These are phyloP conservation scores for Juglanconis oblonga DNA, from an alignment of 2,329 filamentous ascomycete species.

Conservation along the genomic window DNA sequence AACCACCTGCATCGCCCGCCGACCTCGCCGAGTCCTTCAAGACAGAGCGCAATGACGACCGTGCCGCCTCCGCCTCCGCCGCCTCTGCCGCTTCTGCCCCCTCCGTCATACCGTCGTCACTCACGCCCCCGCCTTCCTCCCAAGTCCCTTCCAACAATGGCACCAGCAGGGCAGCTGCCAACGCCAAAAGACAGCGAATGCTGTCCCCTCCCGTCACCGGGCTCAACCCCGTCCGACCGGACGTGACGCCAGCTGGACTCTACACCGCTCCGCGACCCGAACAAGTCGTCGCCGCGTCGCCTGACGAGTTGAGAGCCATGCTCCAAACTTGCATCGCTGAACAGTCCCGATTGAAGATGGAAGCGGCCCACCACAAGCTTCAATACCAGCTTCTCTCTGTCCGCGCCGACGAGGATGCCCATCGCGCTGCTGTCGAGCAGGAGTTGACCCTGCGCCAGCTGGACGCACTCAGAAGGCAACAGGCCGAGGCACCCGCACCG, in stretches of 20 bases:
- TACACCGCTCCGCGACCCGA: constrained; percentile 46
- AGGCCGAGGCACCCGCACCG: background rate
- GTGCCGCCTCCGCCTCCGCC: constrained; percentile 25
- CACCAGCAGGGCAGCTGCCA: constrained; percentile 29
- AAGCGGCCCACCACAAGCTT: constrained; percentile 84
- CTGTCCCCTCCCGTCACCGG: constrained; percentile 54
- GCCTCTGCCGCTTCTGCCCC: constrained; percentile 20
- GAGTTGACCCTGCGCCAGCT: constrained; percentile 88
- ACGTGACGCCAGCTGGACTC: constrained; percentile 30
- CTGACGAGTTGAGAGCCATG: constrained; percentile 56
- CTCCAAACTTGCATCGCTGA: constrained; percentile 53
- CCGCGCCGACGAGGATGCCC: constrained; percentile 79
- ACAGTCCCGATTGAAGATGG: constrained; percentile 67
- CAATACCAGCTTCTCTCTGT: constrained; percentile 83
- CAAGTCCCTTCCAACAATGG: constrained; percentile 38
- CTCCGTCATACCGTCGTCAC: constrained; percentile 52
- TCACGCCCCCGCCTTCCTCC: constrained; percentile 57
- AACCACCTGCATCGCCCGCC: constrained; percentile 51
- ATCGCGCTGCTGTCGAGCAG: constrained; percentile 85
- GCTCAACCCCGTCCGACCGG: constrained; percentile 30
- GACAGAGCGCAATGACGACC: constrained; percentile 48
- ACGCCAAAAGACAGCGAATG: constrained; percentile 45
- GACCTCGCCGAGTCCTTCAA: constrained; percentile 46
- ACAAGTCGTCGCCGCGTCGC: constrained; percentile 50
- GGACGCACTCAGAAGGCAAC: constrained; percentile 71